Conservation (phyloP, 1,139 yeast genomes). For the Blastobotrys buckinghamii region DNA sequence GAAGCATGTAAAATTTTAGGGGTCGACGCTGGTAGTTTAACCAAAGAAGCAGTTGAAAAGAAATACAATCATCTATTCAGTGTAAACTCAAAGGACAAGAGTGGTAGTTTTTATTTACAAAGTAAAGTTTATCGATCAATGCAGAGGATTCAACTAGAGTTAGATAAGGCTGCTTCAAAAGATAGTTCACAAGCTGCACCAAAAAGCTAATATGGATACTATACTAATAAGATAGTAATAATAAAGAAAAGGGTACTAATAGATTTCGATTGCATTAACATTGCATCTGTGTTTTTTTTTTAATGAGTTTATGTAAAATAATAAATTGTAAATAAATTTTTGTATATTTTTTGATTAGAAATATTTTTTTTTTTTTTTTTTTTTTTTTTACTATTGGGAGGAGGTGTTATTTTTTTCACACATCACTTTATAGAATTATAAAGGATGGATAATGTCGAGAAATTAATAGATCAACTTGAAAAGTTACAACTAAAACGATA, state of each 20-base stretch:
- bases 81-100: conserved; percentile 86
- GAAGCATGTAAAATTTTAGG: conserved; percentile 92
- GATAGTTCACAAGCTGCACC: background rate
- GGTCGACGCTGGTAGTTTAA: conserved; percentile 49
- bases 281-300: too few relatives aligned
- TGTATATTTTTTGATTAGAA: background rate
- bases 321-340: background rate
- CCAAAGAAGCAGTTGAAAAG: conserved; percentile 59
- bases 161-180: conserved; percentile 25
- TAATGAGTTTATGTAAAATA: background rate
- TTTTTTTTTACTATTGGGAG: too few relatives aligned
- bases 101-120: conserved; percentile 88
- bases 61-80: conserved; percentile 81
- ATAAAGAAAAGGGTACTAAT: background rate
- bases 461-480: background rate
- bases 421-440: background rate
- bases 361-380: background rate
- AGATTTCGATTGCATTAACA: background rate
- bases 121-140: conserved; percentile 86
- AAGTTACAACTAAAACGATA: background rate
- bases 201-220: background rate
- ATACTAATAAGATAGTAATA: background rate
- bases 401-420: background rate
- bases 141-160: conserved; percentile 54
- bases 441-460: background rate